These are phyloP conservation scores for Senecio squalidus DNA, from an alignment of 140 eudicot species.

Conservation along the genomic window DNA sequence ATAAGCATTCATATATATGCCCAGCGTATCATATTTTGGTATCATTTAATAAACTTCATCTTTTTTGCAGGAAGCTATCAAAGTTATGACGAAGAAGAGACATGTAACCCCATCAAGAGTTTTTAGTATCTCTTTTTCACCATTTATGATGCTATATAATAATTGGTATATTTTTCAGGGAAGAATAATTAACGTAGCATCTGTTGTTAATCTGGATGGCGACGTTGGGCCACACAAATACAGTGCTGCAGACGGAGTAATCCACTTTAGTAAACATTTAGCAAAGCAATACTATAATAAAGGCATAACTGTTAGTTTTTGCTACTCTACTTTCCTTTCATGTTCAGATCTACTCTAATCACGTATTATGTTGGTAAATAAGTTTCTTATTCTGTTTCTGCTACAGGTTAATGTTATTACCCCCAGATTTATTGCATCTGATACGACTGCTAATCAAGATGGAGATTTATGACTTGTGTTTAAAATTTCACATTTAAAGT, in stretches of 20 bases:
- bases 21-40: background rate
- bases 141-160: background rate
- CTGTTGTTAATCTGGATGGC: conserved; percentile 88
- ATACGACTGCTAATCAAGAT: conserved; percentile 70
- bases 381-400: background rate
- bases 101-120: conserved; percentile 40
- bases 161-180: conserved; percentile 47
- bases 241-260: conserved; percentile 95
- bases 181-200: conserved; percentile 77
- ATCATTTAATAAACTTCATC: conserved; percentile 7
- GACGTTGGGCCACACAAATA: conserved; percentile 89
- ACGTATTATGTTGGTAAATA: background rate
- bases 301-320: conserved; percentile 61
- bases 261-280: conserved; percentile 80
- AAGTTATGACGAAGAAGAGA: conserved; percentile 88
- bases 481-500: too few relatives aligned
- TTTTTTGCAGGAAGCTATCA: conserved; percentile 79
- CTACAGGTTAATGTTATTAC: conserved; percentile 75
- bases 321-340: background rate
- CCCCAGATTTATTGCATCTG: conserved; percentile 89
- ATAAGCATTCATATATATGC: background rate
- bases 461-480: background rate
- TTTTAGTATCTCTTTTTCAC: conserved; percentile 2
- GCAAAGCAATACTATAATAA: conserved; percentile 85
- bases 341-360: background rate